Percentiles rank a stretch among this genome's conserved stretches.
These are phyloP conservation scores for Blepharisma undulans DNA, from an alignment of 169 alveolate species.

Conservation along the genomic window DNA sequence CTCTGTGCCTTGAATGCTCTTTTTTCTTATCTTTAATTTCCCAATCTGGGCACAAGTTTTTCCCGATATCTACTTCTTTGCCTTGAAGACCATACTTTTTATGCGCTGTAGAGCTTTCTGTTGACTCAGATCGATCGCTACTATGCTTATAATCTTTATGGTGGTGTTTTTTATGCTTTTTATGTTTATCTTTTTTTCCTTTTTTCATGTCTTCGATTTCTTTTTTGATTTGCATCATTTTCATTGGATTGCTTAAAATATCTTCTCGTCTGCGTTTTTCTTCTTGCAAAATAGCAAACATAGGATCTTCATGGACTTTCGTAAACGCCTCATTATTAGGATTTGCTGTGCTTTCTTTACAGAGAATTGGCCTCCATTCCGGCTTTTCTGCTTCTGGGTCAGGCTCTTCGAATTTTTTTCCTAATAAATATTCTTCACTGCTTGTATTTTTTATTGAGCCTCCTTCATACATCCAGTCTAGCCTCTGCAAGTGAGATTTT, in stretches of 20 bases:
- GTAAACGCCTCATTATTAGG: slow-evolving; percentile 67
- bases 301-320: slow-evolving; percentile 79
- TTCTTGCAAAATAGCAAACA: slow-evolving; percentile 64
- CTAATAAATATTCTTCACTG: slow-evolving; percentile 73
- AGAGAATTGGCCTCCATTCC: slow-evolving; percentile 52
- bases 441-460: slow-evolving; percentile 50
- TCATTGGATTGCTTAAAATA: slow-evolving; percentile 64
- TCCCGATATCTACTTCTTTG: not conserved
- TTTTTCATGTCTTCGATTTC: slow-evolving; percentile 50
- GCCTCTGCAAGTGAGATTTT: slow-evolving; percentile 64
- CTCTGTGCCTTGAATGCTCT: not conserved
- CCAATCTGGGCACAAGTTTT: not conserved
- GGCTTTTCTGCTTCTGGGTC: slow-evolving; percentile 20
- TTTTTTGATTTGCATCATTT: slow-evolving; percentile 63
- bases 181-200: slow-evolving; percentile 38
- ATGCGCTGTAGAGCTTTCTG: not conserved
- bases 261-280: slow-evolving; percentile 53
- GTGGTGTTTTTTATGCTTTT: not conserved
- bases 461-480: slow-evolving; percentile 82
- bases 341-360: slow-evolving; percentile 59
- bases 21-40: not conserved
- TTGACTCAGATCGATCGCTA: not conserved
- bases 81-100: not conserved
- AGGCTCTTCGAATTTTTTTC: slow-evolving; percentile 48
- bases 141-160: not conserved